Evolutionary conservation across 805 yeast genomes (phyloP), one percentile per base, ranked within the genome.

Genomic region (Kuraishia borneana): DNA sequence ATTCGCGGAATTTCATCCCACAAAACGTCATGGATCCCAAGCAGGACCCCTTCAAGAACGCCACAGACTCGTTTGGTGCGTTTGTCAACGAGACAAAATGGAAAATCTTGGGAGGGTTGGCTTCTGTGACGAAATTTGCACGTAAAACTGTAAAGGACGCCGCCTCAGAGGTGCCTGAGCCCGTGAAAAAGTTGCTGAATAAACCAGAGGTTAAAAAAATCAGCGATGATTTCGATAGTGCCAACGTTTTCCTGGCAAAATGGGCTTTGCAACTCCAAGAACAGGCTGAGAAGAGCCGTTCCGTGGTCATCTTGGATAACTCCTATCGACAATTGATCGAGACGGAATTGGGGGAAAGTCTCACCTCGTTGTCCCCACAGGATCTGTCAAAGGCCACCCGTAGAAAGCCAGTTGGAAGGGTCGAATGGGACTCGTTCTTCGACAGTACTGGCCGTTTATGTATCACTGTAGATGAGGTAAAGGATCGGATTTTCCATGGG

Each of bases 221-320:
- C 18, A 83, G 92, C 38, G 83, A 84, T 42, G 97, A 89, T 41
- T 92, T 88, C 51, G 97, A 88, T 49, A 76, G 89, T 34, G 97
- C 97, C 0, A 70, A 88, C 35, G 81, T 87, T 3, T 89, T 85
- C 53, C 63, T 89, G 39, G 97, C 97, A 4, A 88, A 87, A 59
- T 92, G 97, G 97, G 96, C 97, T 0, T 69, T 84, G 45, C 84
- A 84, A 20, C 92, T 92, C 7, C 92, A 89, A 45, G 88, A 87
- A 46, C 94, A 89, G 53, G 92, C 95, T 2, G 87, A 76, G 43
- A 70, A 73, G 36, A 65, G 71, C 39, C 56, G 73, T 39, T 61
- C 63, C 37, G 61, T 63, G 46, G 61, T 68, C 46, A 61, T 76
- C 22, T 63, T 77, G 36, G 77, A 75, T 44, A 74, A 73, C n/a